Evolutionary conservation across 768 basidiomycete genomes (phyloP), one percentile per base, ranked within the genome.

Genomic region (Agrocybe pediades): DNA sequence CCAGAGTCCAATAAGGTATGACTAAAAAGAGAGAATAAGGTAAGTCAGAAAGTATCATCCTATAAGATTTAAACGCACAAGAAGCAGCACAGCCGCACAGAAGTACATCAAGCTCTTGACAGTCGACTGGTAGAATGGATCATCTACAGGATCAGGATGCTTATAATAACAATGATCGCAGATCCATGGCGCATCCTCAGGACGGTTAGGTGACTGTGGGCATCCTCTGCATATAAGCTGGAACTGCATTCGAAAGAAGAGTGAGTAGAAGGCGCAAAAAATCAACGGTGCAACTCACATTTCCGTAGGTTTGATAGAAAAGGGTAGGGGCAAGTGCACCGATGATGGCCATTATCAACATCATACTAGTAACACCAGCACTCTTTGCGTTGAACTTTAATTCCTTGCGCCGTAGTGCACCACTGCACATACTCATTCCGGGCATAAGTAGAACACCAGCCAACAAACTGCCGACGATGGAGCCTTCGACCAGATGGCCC

Each of bases 281-380:
- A 46, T 39, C 4, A 13, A n/a, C 25, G 29, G 64, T 48, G 13
- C 19, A 61, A 40, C 93, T 72, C 65, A 98, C 96, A 59, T 92
- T 94, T 47, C 97, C 97, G 68, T 96, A 99, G 9, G 89, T 95
- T 70, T 98, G 95, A 72, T 99, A 99, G 70, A 99, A 99, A 65
- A 99, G 68, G 0, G 97, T 98, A 2, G 97, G 97, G 0, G 94
- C 85, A 53, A 99, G 76, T 1, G 92, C 92, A 11, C 97, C 97
- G 56, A 99, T 96, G 68, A 99, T 92, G 11, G 97, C 97, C 96
- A 98, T 98, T 73, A 99, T 98, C 68, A 99, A 71, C 92, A 99
- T 96, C 77, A 97, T 97, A 68, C 95, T 97, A 0, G 97, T 99
- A 15, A 99, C 97, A 30, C 97, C 92, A 6, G 97, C 97, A 64